A percentile compares a stretch with the other conserved stretches of the same genome.
These are phyloP conservation scores for Phoma sp. DNA, from an alignment of 2,329 filamentous ascomycete genomes.

Conservation along the genomic window DNA sequence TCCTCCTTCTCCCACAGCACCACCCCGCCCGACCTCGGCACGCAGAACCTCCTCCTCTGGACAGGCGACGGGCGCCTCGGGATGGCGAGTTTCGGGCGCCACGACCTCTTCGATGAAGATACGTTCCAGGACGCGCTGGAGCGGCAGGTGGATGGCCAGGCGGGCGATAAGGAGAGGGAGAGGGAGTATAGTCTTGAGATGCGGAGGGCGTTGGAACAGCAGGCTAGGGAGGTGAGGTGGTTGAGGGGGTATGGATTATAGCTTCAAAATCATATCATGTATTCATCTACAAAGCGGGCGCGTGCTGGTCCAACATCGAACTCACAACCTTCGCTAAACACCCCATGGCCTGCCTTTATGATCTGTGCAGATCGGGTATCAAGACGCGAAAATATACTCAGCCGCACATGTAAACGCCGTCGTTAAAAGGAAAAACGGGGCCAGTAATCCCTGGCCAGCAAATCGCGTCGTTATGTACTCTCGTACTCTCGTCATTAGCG, in stretches of 20 bases:
- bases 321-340: background rate
- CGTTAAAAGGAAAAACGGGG: background rate
- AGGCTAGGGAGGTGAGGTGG: constrained; percentile 80
- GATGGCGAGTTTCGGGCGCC: constrained; percentile 61
- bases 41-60: constrained; percentile 81
- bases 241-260: constrained; percentile 69
- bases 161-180: constrained; percentile 59
- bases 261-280: no score
- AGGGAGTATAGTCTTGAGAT: constrained; percentile 71
- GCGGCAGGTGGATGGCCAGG: constrained; percentile 49
- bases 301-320: background rate
- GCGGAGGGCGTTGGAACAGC: constrained; percentile 74
- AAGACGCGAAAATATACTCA: background rate
- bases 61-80: constrained; percentile 82
- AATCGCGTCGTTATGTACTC: background rate
- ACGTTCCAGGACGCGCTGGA: constrained; percentile 44
- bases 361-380: constrained; percentile 19
- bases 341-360: background rate
- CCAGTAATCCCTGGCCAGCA: background rate
- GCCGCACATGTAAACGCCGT: background rate
- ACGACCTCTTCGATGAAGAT: constrained; percentile 34
- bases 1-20: background rate
- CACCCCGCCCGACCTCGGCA: constrained; percentile 29
- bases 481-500: background rate
- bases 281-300: background rate